Percentiles rank a stretch among this genome's conserved stretches.
Conservation (phyloP, 176 grass and related monocot genomes). For the Themeda triandra region DNA sequence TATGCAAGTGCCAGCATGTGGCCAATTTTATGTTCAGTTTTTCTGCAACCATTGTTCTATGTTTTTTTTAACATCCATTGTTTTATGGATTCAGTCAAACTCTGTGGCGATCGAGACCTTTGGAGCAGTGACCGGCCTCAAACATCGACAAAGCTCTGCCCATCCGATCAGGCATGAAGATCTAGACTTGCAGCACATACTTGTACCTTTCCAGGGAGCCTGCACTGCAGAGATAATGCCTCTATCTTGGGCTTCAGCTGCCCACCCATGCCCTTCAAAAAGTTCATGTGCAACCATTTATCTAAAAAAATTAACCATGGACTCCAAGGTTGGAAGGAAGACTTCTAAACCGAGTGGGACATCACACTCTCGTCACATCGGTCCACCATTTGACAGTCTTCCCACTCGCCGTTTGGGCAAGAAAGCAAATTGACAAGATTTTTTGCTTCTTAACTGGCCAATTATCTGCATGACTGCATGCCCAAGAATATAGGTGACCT, state of each 20-base stretch:
- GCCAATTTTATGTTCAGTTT: slow-evolving; percentile 22
- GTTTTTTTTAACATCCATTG: too few relatives aligned
- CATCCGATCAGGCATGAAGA: not conserved
- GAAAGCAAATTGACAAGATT: too few relatives aligned
- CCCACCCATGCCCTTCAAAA: not conserved
- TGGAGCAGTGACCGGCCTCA: not conserved
- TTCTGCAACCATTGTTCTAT: slow-evolving; percentile 3
- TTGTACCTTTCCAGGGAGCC: not conserved
- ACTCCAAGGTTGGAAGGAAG: not conserved
- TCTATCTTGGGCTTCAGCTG: too few relatives aligned
- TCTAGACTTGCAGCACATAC: not conserved
- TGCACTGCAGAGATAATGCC: too few relatives aligned
- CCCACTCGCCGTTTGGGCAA: too few relatives aligned
- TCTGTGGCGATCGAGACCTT: not conserved
- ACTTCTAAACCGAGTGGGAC: not conserved
- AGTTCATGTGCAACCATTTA: not conserved
- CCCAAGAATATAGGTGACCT: too few relatives aligned
- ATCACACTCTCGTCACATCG: too few relatives aligned
- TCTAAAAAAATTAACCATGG: not conserved
- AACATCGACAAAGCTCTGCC: not conserved
- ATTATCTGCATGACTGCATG: too few relatives aligned
- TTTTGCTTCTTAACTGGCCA: too few relatives aligned
- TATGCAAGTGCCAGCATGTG: slow-evolving; percentile 8
- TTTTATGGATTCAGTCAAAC: slow-evolving; percentile 10
- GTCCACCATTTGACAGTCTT: too few relatives aligned